phyloP scores from a whole-genome alignment of 2,329 filamentous ascomycete genomes.

The Penicillium olsonii region DNA sequence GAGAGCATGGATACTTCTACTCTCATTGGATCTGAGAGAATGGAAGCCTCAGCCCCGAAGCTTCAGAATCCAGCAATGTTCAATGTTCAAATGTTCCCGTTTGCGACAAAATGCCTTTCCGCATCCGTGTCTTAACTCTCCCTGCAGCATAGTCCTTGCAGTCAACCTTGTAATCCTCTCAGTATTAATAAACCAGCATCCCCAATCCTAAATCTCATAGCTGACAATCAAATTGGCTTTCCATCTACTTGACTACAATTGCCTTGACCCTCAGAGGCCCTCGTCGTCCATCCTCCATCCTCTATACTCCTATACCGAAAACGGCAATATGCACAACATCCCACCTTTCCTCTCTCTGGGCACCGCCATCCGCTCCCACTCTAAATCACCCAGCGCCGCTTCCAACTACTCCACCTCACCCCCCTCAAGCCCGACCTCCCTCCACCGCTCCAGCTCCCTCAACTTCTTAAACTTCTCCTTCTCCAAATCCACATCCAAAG shows the following conservation, averaged over 20 bases:
- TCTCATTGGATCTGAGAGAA: neutral
- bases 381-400: conserved; percentile 19
- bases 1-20: neutral
- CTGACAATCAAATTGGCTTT: neutral
- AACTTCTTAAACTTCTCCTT: conserved; percentile 24
- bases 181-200: conserved; percentile 6
- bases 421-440: conserved; percentile 23
- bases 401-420: conserved; percentile 29
- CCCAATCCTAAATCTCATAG: neutral
- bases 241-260: too few species aligned
- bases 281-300: neutral
- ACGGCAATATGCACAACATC: conserved; percentile 24
- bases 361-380: conserved; percentile 31
- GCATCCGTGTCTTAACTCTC: conserved; percentile 27
- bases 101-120: conserved; percentile 20
- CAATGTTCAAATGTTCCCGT: conserved; percentile 13
- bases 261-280: too few species aligned
- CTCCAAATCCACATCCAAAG: conserved; percentile 20
- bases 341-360: conserved; percentile 32
- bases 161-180: conserved; percentile 2
- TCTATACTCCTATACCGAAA: conserved; percentile 4
- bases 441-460: conserved; percentile 8
- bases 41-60: neutral
- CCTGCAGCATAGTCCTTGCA: conserved; percentile 26
- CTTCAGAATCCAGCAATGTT: neutral